Percentiles rank a stretch among this genome's conserved stretches.
Evolutionary conservation across 805 yeast genomes (phyloP).

Genomic region (Saccharomycopsis malanga): DNA sequence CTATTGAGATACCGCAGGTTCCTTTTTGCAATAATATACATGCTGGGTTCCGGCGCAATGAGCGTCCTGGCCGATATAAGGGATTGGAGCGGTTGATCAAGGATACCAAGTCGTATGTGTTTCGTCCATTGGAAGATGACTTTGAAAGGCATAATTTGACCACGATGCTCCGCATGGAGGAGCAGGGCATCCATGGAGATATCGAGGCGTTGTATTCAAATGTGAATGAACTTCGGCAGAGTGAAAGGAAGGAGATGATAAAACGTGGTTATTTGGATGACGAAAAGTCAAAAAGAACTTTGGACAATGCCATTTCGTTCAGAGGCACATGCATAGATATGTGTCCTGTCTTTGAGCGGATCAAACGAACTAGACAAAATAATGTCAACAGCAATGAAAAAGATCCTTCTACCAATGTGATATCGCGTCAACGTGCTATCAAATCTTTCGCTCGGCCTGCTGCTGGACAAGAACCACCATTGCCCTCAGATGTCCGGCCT

Average conservation of each 20-base stretch:
- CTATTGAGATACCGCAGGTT: conserved; percentile 23
- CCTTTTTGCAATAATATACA: conserved; percentile 28
- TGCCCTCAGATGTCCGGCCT: conserved; percentile 96
- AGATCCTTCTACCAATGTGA: conserved; percentile 47
- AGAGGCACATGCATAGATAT: conserved; percentile 85
- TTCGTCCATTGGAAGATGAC: conserved; percentile 29
- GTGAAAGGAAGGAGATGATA: conserved; percentile 76
- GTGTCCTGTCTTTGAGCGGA: conserved; percentile 93
- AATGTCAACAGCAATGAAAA: conserved; percentile 76
- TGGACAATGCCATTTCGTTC: conserved; percentile 84
- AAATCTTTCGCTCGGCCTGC: conserved; percentile 96
- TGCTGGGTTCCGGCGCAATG: conserved; percentile 27
- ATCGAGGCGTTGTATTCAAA: conserved; percentile 68
- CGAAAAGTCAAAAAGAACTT: conserved; percentile 71
- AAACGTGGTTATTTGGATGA: conserved; percentile 75
- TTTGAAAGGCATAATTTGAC: conserved; percentile 79
- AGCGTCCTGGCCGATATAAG: conserved; percentile 20
- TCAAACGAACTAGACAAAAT: conserved; percentile 79
- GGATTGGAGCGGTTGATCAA: conserved; percentile 29
- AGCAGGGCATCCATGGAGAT: conserved; percentile 40
- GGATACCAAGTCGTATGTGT: conserved; percentile 28
- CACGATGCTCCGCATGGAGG: conserved; percentile 48
- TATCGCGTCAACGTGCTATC: conserved; percentile 57
- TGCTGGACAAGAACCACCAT: conserved; percentile 96
- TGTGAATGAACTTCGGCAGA: conserved; percentile 63